A percentile compares a stretch with the other conserved stretches of the same genome.
These are phyloP conservation scores for Lizonia empirigonia DNA, from an alignment of 2,329 filamentous ascomycete genomes.

Conservation along the genomic window DNA sequence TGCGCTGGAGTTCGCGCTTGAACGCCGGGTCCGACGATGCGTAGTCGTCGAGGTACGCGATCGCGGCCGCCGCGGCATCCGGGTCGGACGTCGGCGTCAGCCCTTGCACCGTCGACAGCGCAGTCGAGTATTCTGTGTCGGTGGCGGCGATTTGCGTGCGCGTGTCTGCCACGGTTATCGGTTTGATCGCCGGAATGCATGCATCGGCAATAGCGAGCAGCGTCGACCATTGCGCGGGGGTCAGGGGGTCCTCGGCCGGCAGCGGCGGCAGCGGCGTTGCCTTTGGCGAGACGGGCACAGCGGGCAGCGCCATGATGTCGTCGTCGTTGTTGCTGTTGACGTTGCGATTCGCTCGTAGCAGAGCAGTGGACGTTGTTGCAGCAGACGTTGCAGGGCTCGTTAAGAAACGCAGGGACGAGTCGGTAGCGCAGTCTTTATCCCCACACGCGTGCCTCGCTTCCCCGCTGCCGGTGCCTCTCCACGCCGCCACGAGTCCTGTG, in stretches of 20 bases:
- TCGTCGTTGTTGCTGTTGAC: background rate
- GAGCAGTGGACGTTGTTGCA: too few species aligned
- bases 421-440: conserved; percentile 6
- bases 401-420: too few species aligned
- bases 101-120: conserved; percentile 46
- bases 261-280: conserved; percentile 55
- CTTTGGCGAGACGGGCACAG: conserved; percentile 43
- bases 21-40: conserved; percentile 61
- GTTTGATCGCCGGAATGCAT: conserved; percentile 63
- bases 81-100: conserved; percentile 35
- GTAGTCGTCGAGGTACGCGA: conserved; percentile 60
- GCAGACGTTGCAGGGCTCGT: background rate
- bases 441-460: conserved; percentile 1
- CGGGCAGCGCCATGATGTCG: conserved; percentile 24
- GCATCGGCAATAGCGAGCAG: conserved; percentile 63
- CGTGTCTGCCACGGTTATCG: conserved; percentile 44
- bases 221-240: conserved; percentile 63
- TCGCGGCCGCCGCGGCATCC: conserved; percentile 52
- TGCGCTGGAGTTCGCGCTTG: conserved; percentile 55
- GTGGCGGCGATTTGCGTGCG: conserved; percentile 54
- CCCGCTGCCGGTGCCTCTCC: background rate
- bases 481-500: too few species aligned
- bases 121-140: conserved; percentile 57
- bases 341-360: too few species aligned
- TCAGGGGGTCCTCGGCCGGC: conserved; percentile 56